Evolutionary conservation across 2,329 filamentous ascomycete genomes (phyloP).

Genomic region (Aspergillus thermomutatus): DNA sequence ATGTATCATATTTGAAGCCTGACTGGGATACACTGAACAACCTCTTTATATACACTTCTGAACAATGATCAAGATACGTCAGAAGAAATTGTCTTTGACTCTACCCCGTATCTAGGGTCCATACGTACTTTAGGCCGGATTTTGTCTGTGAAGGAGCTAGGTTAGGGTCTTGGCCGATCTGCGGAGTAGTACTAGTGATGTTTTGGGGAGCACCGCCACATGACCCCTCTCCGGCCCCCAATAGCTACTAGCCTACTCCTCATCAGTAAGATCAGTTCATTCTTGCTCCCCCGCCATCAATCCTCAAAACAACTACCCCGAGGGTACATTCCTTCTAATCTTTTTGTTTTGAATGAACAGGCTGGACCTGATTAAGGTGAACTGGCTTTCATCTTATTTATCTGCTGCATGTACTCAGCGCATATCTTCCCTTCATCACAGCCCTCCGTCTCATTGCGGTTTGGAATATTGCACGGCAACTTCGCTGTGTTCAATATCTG

Average conservation of each 20-base stretch:
- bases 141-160: background rate
- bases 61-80: too few species aligned
- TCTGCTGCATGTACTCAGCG: constrained; percentile 8
- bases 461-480: constrained; percentile 4
- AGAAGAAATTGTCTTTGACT: too few species aligned
- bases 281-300: constrained; percentile 1
- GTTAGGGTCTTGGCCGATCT: constrained; percentile 12
- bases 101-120: background rate
- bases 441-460: constrained; percentile 7
- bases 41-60: background rate
- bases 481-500: background rate
- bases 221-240: constrained; percentile 1
- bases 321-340: constrained; percentile 2
- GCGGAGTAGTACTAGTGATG: constrained; percentile 6
- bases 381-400: constrained; percentile 8
- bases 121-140: background rate
- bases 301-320: background rate
- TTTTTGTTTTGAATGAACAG: constrained; percentile 14
- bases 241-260: background rate
- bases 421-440: constrained; percentile 10
- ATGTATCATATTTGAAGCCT: background rate
- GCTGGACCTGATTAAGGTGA: constrained; percentile 32
- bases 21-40: background rate
- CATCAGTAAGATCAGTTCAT: background rate
- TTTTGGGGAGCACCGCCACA: constrained; percentile 5